Percentiles rank a stretch among this genome's conserved stretches.
phyloP scores from a whole-genome alignment of 2,329 filamentous ascomycete species.

The Talaromyces pinophilus region DNA sequence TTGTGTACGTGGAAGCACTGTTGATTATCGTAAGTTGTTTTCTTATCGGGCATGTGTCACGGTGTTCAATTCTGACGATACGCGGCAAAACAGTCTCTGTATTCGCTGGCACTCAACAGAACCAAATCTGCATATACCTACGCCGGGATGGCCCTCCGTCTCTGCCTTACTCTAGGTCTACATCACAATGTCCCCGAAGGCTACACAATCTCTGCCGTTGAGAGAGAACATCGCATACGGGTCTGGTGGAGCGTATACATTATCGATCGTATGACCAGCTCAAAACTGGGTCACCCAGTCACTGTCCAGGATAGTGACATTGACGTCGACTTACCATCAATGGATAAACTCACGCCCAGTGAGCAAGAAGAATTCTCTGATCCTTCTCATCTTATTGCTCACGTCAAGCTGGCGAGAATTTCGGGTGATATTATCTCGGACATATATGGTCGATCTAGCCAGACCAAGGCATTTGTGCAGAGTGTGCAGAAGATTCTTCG shows the following conservation, averaged over 20 bases:
- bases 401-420: slow-evolving; percentile 24
- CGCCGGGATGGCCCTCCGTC: slow-evolving; percentile 24
- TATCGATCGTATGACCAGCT: slow-evolving; percentile 24
- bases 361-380: slow-evolving; percentile 25
- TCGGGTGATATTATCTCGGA: slow-evolving; percentile 25
- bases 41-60: background rate
- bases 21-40: slow-evolving; percentile 18
- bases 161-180: slow-evolving; percentile 24
- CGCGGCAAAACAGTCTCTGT: slow-evolving; percentile 18
- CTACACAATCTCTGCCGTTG: slow-evolving; percentile 22
- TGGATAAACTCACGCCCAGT: slow-evolving; percentile 21
- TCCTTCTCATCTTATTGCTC: slow-evolving; percentile 23
- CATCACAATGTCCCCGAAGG: slow-evolving; percentile 25
- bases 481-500: slow-evolving; percentile 26
- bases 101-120: slow-evolving; percentile 23
- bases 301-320: slow-evolving; percentile 24
- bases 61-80: background rate
- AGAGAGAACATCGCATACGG: slow-evolving; percentile 24
- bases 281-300: slow-evolving; percentile 25
- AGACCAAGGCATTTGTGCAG: slow-evolving; percentile 23
- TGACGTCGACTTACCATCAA: slow-evolving; percentile 25
- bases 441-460: slow-evolving; percentile 23
- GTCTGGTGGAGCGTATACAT: slow-evolving; percentile 26
- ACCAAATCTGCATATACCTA: slow-evolving; percentile 25
- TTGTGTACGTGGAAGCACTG: slow-evolving; percentile 24